Base-by-base conservation (phyloP, 169 alveolate genomes). In the Plasmodium chabaudi region DNA sequence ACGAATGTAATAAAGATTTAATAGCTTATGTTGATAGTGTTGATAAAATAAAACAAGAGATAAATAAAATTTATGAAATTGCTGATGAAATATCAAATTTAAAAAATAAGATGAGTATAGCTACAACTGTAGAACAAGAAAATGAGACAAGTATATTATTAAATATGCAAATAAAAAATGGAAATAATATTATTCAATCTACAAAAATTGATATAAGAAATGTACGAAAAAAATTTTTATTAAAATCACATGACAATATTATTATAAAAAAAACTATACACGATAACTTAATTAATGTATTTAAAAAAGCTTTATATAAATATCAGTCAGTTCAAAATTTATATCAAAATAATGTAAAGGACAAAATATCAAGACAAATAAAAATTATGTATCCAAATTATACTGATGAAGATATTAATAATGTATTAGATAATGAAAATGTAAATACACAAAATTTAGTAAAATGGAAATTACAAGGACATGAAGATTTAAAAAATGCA, bases 381-480 rank as follows among this genome's bases (percentile, higher is more conserved):
- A 79, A 79, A 67, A 79, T 79, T 67, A 79, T 79, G 39, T 79
- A 79, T 49, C 89, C 89, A 13, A 13, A 79, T 21, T 79, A 79
- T 57, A 79, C 44, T 21, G 89, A 79, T 5, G 89, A 79, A 25
- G 84, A 79, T 79, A 65, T 79, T n/a, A 67, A 46, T 79, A 25
- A 27, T 79, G 71, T 79, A 44, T 60, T 79, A 56, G 68, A 79
- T 55, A 59, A 79, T 79, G 89, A 79, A 21, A 71, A 79, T 79
- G 56, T 79, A 34, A 79, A 56, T 67, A 79, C 89, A 44, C 89
- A 79, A 44, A 79, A 65, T 61, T 25, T 79, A 67, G 89, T 79
- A 46, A 64, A 67, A 10, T 79, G 89, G 89, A 79, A 79, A 79
- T 19, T 79, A 67, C 89, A 79, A 79, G 89, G 89, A 15, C 89